Evolutionary conservation across 768 basidiomycete species (phyloP).

Genomic region (Collybia nuda): DNA sequence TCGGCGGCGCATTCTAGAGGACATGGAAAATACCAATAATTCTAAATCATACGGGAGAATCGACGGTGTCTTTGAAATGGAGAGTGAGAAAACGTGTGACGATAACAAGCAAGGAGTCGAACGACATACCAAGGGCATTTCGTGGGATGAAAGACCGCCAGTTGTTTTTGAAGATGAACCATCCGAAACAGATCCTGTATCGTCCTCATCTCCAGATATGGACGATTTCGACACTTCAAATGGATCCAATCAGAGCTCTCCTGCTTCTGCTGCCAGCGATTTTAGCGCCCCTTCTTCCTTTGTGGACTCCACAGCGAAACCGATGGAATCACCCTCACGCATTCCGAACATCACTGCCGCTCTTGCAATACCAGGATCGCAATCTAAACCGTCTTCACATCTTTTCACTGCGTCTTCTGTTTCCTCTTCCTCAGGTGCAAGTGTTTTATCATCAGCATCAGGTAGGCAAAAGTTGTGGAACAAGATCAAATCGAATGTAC

Average conservation of each 20-base stretch:
- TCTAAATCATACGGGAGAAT: constrained; percentile 16
- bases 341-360: not conserved
- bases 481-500: constrained; percentile 33
- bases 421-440: constrained; percentile 5
- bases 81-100: constrained; percentile 20
- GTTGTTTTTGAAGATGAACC: constrained; percentile 7
- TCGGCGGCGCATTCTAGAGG: constrained; percentile 21
- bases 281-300: constrained; percentile 4
- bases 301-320: not conserved
- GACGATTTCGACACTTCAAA: constrained; percentile 5
- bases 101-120: not conserved
- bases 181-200: constrained; percentile 9
- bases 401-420: not conserved
- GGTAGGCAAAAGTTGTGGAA: constrained; percentile 32
- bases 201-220: constrained; percentile 20
- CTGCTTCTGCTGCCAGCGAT: constrained; percentile 14
- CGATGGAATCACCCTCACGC: not conserved
- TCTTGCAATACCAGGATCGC: not conserved
- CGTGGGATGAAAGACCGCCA: constrained; percentile 16
- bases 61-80: constrained; percentile 37
- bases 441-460: constrained; percentile 7
- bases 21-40: constrained; percentile 22
- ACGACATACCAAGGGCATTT: constrained; percentile 14
- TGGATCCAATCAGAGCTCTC: constrained; percentile 15
- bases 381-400: not conserved